Evolutionary conservation across 83 land plant genomes (phyloP), one percentile per base, ranked within the genome.

Genomic region (Isoetes engelmannii): DNA sequence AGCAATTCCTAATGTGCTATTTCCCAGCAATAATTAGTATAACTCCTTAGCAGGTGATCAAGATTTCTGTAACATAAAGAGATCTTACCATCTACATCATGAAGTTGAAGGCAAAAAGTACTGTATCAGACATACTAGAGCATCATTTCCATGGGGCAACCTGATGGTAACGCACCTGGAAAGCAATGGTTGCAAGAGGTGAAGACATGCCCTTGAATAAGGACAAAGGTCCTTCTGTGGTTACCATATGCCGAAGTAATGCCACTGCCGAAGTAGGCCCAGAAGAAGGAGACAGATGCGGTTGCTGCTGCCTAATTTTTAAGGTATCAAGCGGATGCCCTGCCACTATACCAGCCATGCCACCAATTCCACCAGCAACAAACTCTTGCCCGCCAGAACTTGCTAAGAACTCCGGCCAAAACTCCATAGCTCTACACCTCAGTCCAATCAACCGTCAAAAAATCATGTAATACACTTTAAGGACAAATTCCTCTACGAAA

Each of bases 391-490:
- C 98, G 77, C 87, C 82, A 48, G 94, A 85, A 74, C 77, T 82
- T 18, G 97, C 97, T 17, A 84, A 75, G 72, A 86, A 92, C 82
- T 92, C 95, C 53, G 95, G 97, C 97, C 97, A 92, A 78, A 92
- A 92, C 83, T 92, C 97, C 97, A 92, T 92, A 2, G 37, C 37
- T 28, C 37, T 28, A 28, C 37, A 2, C 37, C 37, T 28, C 37
- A 28, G 37, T 2, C 37, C 37, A 28, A 28, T 28, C 37, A 28
- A 28, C 0, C 37, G 1, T 28, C 37, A 28, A 28, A 28, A 28
- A 28, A 28, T 28, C 37, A 28, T 28, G 37, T 28, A 28, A 28
- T 28, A 28, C 37, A 28, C 37, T 28, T 28, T 2, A 28, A 28
- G 1, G 37, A 28, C 37, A 28, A 28, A 28, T n/a, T n/a, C 37